Conservation (phyloP, 2,329 filamentous ascomycete genomes). For the Talaromyces amestolkiae region DNA sequence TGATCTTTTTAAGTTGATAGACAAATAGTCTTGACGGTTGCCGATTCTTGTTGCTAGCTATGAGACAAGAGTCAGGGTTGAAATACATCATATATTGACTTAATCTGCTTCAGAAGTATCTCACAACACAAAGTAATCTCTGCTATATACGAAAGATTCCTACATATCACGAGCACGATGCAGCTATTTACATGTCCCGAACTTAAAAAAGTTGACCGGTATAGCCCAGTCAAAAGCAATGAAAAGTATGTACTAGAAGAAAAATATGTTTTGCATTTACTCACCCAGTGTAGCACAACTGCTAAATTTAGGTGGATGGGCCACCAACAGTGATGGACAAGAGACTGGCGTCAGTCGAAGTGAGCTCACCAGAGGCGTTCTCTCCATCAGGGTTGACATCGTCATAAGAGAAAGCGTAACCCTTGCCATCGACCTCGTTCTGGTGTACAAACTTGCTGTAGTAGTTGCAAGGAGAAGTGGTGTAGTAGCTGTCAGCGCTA, state of each 20-base stretch:
- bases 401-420: slow-evolving; percentile 68
- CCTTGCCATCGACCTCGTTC: slow-evolving; percentile 57
- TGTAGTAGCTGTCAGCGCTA: slow-evolving; percentile 45
- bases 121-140: not conserved
- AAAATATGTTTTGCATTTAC: not conserved
- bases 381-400: slow-evolving; percentile 59
- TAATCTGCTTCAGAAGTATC: not conserved
- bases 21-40: not conserved
- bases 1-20: not conserved
- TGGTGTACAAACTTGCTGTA: slow-evolving; percentile 57
- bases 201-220: not conserved
- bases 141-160: not conserved
- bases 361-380: slow-evolving; percentile 55
- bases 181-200: slow-evolving; percentile 3
- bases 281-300: not conserved
- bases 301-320: slow-evolving; percentile 10
- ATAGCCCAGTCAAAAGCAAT: not conserved
- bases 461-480: slow-evolving; percentile 39
- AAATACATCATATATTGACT: not conserved
- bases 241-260: slow-evolving; percentile 5
- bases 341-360: slow-evolving; percentile 46
- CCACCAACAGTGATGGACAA: slow-evolving; percentile 53
- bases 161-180: not conserved
- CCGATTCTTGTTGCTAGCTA: not conserved
- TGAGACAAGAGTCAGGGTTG: not conserved